Conservation (phyloP, 2,329 filamentous ascomycete genomes). For the Aspergillus tubingensis region DNA sequence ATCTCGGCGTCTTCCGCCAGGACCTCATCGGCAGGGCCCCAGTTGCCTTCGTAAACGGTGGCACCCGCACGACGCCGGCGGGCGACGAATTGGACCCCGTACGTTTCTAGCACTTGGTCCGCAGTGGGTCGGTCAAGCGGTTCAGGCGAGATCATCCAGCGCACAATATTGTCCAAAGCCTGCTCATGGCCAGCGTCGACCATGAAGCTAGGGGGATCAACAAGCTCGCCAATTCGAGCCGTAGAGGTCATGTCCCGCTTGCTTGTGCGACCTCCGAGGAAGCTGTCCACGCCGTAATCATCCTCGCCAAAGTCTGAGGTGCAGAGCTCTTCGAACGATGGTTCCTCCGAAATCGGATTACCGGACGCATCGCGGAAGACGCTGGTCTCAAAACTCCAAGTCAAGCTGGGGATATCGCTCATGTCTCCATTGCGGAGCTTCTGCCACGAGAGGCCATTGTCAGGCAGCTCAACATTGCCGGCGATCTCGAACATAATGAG, state of each 20-base stretch:
- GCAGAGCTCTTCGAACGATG: conserved; percentile 48
- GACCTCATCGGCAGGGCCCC: conserved; percentile 75
- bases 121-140: conserved; percentile 73
- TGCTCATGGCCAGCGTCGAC: conserved; percentile 68
- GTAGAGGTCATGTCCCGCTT: conserved; percentile 29
- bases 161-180: conserved; percentile 80
- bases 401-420: conserved; percentile 83
- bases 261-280: conserved; percentile 31
- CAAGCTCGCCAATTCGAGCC: conserved; percentile 58
- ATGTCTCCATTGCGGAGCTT: conserved; percentile 86
- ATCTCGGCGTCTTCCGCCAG: conserved; percentile 62
- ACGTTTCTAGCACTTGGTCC: conserved; percentile 69
- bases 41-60: conserved; percentile 95
- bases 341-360: conserved; percentile 58
- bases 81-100: conserved; percentile 78
- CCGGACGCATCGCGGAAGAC: conserved; percentile 75
- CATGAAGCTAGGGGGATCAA: conserved; percentile 84
- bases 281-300: conserved; percentile 42
- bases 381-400: conserved; percentile 71
- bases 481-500: conserved; percentile 94
- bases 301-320: conserved; percentile 49
- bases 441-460: conserved; percentile 90
- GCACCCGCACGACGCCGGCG: conserved; percentile 78
- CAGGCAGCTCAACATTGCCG: conserved; percentile 88
- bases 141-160: conserved; percentile 81